These are phyloP conservation scores for Carex myosuroides DNA, from an alignment of 176 grass and related monocot genomes.

Conservation along the genomic window DNA sequence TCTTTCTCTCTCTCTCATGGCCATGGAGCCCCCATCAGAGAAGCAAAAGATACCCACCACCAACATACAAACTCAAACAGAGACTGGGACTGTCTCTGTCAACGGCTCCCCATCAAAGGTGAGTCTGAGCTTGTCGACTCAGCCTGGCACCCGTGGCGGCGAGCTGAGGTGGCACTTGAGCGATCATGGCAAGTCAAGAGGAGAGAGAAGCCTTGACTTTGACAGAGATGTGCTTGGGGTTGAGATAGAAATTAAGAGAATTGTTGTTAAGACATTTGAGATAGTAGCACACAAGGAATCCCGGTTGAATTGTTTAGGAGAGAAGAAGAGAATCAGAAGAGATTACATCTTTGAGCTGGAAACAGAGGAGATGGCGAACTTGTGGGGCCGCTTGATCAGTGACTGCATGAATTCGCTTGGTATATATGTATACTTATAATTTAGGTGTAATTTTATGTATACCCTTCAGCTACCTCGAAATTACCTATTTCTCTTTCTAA, in stretches of 20 bases:
- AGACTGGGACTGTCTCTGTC: conserved; percentile 29
- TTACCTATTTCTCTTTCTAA: no score
- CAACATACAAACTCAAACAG: neutral
- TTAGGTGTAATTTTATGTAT: no score
- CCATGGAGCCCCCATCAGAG: neutral
- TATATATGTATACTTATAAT: neutral
- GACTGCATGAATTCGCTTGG: conserved; percentile 41
- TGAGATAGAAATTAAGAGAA: conserved; percentile 20
- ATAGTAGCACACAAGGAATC: neutral
- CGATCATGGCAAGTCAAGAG: neutral
- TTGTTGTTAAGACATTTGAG: conserved; percentile 50
- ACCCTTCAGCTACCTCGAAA: no score
- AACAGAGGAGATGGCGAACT: conserved; percentile 25
- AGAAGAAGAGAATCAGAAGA: conserved; percentile 30
- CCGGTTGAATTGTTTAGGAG: neutral
- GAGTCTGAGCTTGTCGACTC: conserved; percentile 3
- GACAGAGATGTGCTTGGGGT: conserved; percentile 54
- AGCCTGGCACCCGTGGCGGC: neutral
- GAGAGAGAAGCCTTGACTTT: conserved; percentile 29
- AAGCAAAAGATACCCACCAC: neutral
- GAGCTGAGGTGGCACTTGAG: conserved; percentile 39
- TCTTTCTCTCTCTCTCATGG: neutral
- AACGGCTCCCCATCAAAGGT: conserved; percentile 39
- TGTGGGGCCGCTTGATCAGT: conserved; percentile 30
- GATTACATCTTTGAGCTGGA: conserved; percentile 60